Evolutionary conservation across 2,329 filamentous ascomycete genomes (phyloP), one percentile per base, ranked within the genome.

Genomic region (Cladosporium sp.): DNA sequence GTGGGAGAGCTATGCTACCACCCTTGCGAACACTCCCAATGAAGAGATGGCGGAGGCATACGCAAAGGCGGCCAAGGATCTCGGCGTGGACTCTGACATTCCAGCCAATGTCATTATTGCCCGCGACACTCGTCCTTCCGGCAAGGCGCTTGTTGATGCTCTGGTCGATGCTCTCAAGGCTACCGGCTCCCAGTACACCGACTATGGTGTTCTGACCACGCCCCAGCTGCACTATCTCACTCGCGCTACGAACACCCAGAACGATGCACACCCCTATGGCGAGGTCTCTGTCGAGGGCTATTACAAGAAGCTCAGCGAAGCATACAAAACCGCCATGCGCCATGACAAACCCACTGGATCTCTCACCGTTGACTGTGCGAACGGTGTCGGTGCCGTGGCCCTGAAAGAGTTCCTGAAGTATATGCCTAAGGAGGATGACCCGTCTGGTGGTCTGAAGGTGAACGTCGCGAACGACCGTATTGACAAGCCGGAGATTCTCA

Each of bases 151-250:
- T 22, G 87, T 91, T 31, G 77, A 81, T 37, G 87, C 91, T 55
- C 81, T 97, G 46, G 80, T 84, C 54, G 86, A 89, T 65, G 89
- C 89, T 14, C 77, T 97, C 58, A 83, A 85, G 56, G 88, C 88
- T 48, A 85, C 86, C 43, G 80, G 81, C 52, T 83, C 86, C 51
- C 82, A 89, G 56, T 85, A 82, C 66, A 83, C 83, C 66, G 92
- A 97, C 76, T 92, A 85, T 75, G 93, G 92, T 72, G 85, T 91
- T 68, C 78, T 96, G 65, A 97, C 93, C 10, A 98, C 93, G 3
- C 93, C 93, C n/a, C 93, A 97, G 74, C 80, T 98, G 54, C 93
- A 98, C 76, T 98, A 98, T 73, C 79, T 97, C 59, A 92, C 92
- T 32, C 88, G 93, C 59, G 95, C 91, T 71, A 82, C 90, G 73